Percentiles rank a stretch among this genome's conserved stretches.
Conservation (phyloP, 805 yeast genomes). For the Yamadazyma ubonensis region DNA sequence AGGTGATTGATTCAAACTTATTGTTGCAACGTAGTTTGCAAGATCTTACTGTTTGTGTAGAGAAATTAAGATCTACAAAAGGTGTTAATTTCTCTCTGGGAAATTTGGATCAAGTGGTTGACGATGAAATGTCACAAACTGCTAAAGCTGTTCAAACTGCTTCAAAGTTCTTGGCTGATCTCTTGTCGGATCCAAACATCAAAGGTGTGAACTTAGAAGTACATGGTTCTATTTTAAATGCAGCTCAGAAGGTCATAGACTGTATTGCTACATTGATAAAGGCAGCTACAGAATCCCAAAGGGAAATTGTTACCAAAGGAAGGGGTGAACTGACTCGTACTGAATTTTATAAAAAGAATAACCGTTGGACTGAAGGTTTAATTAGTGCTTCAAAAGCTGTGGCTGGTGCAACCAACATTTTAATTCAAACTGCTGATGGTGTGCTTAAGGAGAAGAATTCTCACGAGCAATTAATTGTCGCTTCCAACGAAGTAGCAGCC, state of each 20-base stretch:
- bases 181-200: constrained; percentile 53
- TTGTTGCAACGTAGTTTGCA: constrained; percentile 73
- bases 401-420: constrained; percentile 76
- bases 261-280: constrained; percentile 70
- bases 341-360: constrained; percentile 81
- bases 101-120: constrained; percentile 70
- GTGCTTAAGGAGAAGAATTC: constrained; percentile 62
- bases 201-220: constrained; percentile 62
- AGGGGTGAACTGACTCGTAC: constrained; percentile 64
- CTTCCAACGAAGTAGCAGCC: constrained; percentile 89
- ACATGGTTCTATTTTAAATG: constrained; percentile 71
- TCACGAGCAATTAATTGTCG: constrained; percentile 82
- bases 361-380: constrained; percentile 91
- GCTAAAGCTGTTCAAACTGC: constrained; percentile 70
- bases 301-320: constrained; percentile 74
- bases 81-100: constrained; percentile 34
- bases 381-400: constrained; percentile 87
- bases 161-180: constrained; percentile 52
- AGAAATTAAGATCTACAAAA: constrained; percentile 44
- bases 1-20: constrained; percentile 71
- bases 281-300: constrained; percentile 78
- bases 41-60: constrained; percentile 52
- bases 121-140: constrained; percentile 69
- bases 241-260: constrained; percentile 77
- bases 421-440: constrained; percentile 85